phyloP scores from a whole-genome alignment of 129 eudicot species.

The Mikania micrantha region DNA sequence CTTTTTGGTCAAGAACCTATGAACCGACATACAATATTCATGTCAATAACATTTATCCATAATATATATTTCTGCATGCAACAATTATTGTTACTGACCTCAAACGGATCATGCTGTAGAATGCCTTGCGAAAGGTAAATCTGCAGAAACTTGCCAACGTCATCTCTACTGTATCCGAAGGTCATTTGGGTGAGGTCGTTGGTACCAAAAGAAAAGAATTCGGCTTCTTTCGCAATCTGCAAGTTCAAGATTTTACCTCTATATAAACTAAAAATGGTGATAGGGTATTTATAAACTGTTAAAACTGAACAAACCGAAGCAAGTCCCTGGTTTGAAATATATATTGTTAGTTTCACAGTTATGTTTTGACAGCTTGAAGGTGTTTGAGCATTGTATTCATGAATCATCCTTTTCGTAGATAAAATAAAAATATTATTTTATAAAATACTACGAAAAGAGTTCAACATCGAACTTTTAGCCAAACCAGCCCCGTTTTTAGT shows the following conservation, averaged over 20 bases:
- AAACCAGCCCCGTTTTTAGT: too few relatives aligned
- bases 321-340: too few relatives aligned
- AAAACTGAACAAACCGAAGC: too few relatives aligned
- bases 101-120: conserved; percentile 89
- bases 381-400: too few relatives aligned
- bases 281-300: not conserved
- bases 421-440: too few relatives aligned
- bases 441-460: too few relatives aligned
- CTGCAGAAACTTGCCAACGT: conserved; percentile 92
- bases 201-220: conserved; percentile 96
- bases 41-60: not conserved
- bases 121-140: conserved; percentile 83
- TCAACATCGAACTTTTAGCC: too few relatives aligned
- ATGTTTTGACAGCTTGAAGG: not conserved
- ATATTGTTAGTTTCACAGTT: too few relatives aligned
- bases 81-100: conserved; percentile 41
- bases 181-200: conserved; percentile 98
- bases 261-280: not conserved
- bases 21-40: not conserved
- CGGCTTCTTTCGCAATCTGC: conserved; percentile 94
- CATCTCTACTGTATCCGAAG: conserved; percentile 97
- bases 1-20: conserved; percentile 92
- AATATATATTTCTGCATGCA: not conserved
- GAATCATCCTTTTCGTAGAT: too few relatives aligned
- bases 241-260: conserved; percentile 5